A percentile compares a stretch with the other conserved stretches of the same genome.
These are phyloP conservation scores for Neostapfia colusana DNA, from an alignment of 176 grass and related monocot genomes.

Conservation along the genomic window DNA sequence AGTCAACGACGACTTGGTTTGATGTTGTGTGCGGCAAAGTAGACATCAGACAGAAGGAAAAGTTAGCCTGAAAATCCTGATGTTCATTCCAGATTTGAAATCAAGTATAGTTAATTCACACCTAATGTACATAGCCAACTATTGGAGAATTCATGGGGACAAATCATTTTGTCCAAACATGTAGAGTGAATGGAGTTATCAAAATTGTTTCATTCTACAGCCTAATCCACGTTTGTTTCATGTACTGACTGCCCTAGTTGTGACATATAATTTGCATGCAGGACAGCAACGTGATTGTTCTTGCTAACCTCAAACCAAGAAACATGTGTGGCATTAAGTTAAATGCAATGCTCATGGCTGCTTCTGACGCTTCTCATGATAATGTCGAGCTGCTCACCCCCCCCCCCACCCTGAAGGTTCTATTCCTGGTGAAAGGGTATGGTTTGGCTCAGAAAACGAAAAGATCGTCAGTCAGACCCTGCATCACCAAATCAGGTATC, in stretches of 20 bases:
- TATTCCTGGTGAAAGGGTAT: conserved; percentile 83
- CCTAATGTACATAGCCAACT: not conserved
- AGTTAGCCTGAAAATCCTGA: not conserved
- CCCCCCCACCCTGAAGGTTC: conserved; percentile 86
- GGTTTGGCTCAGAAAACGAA: conserved; percentile 82
- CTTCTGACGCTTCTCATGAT: conserved; percentile 86
- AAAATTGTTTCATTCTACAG: not conserved
- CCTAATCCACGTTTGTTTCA: not conserved
- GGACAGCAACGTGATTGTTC: conserved; percentile 80
- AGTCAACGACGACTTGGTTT: not conserved
- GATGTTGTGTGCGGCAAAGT: not conserved
- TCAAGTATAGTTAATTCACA: not conserved
- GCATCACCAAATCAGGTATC: conserved; percentile 84
- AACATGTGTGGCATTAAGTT: conserved; percentile 98
- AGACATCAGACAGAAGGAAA: not conserved
- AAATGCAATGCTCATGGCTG: conserved; percentile 98
- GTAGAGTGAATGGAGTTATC: not conserved
- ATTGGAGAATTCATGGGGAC: not conserved
- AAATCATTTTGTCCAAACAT: too few relatives aligned
- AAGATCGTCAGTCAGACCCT: conserved; percentile 65
- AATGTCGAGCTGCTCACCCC: conserved; percentile 82
- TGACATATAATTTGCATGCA: conserved; percentile 25
- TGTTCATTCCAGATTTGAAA: not conserved
- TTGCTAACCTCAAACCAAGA: conserved; percentile 90
- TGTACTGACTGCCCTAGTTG: not conserved